A percentile compares a stretch with the other conserved stretches of the same genome.
Evolutionary conservation across 768 basidiomycete species (phyloP).

Genomic region (Phylloporus scabripes): DNA sequence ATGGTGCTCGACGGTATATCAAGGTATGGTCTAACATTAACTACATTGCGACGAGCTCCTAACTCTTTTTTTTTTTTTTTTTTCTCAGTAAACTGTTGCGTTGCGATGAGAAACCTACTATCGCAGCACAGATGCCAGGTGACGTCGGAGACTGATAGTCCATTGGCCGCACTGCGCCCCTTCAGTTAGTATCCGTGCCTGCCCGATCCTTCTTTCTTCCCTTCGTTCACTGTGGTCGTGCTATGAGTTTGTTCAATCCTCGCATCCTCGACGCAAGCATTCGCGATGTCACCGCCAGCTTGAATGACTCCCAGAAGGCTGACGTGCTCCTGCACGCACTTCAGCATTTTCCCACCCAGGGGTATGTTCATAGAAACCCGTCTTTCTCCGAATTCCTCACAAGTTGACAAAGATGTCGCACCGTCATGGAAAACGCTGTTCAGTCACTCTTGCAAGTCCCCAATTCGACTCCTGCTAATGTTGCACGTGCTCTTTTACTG

Average conservation of each 20-base stretch:
- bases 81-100: background rate
- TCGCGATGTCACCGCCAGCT: conserved; percentile 54
- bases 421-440: conserved; percentile 67
- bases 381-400: conserved; percentile 5
- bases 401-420: conserved; percentile 38
- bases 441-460: conserved; percentile 62
- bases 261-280: conserved; percentile 74
- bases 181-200: background rate
- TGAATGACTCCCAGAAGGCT: conserved; percentile 62
- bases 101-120: conserved; percentile 7
- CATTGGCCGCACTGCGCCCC: conserved; percentile 16
- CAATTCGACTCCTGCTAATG: conserved; percentile 44
- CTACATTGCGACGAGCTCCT: too few species aligned
- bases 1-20: too few species aligned
- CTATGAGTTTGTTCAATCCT: conserved; percentile 66
- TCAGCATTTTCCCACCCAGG: conserved; percentile 68
- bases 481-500: conserved; percentile 57
- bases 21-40: too few species aligned
- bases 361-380: conserved; percentile 36
- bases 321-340: conserved; percentile 76
- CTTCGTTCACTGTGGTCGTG: too few species aligned
- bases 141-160: background rate
- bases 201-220: background rate
- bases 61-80: too few species aligned
- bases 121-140: background rate